Evolutionary conservation across 176 grass and related monocot species (phyloP).

Genomic region (Bolboschoenus planiculmis): DNA sequence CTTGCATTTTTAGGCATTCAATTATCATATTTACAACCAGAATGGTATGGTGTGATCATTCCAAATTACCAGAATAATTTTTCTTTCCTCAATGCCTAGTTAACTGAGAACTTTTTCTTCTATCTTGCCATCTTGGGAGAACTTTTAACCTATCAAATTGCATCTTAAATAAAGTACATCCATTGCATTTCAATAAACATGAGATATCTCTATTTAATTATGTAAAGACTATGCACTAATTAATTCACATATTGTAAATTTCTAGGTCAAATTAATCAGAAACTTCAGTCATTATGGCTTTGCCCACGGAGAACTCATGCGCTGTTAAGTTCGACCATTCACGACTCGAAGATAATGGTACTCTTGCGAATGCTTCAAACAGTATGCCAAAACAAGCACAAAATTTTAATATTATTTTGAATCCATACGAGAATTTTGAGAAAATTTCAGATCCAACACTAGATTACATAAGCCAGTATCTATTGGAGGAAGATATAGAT

Average conservation of each 20-base stretch:
- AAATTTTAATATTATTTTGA: neutral
- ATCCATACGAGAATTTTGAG: constrained; percentile 5
- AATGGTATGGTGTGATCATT: neutral
- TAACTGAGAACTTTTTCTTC: neutral
- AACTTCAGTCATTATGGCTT: neutral
- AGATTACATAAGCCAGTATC: constrained; percentile 32
- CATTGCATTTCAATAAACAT: neutral
- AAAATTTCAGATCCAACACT: constrained; percentile 41
- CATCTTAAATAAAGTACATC: neutral
- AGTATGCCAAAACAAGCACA: neutral
- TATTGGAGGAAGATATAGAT: constrained; percentile 56
- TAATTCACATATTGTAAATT: neutral
- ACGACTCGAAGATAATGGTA: neutral
- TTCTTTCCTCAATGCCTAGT: neutral
- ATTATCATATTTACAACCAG: neutral
- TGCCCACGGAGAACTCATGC: neutral
- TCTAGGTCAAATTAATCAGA: neutral
- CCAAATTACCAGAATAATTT: neutral
- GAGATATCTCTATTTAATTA: neutral
- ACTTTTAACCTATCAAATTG: neutral
- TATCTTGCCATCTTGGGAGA: neutral
- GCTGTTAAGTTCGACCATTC: neutral
- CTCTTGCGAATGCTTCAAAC: neutral
- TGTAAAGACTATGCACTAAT: neutral
- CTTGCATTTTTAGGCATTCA: neutral